Percentiles rank a stretch among this genome's conserved stretches.
These are phyloP conservation scores for Penicillium occitanis DNA, from an alignment of 2,329 filamentous ascomycete genomes.

Conservation along the genomic window DNA sequence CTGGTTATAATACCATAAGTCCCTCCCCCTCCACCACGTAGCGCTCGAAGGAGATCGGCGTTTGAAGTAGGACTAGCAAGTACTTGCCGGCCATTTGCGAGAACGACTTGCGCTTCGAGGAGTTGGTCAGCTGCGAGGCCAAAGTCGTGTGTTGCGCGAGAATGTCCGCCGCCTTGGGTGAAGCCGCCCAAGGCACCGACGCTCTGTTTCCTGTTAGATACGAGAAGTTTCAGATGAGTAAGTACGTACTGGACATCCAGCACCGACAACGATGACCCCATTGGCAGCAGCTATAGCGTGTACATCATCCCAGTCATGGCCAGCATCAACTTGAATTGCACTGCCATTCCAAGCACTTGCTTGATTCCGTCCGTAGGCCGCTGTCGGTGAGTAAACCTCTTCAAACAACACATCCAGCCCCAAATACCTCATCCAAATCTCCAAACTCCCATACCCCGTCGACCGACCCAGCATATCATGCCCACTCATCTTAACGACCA, in stretches of 20 bases:
- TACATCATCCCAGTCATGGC: constrained; percentile 6
- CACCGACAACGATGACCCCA: constrained; percentile 56
- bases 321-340: neutral
- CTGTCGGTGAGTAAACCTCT: neutral
- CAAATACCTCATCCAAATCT: constrained; percentile 13
- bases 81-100: constrained; percentile 55
- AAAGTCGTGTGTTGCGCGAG: constrained; percentile 53
- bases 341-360: neutral
- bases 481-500: constrained; percentile 20
- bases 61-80: constrained; percentile 21
- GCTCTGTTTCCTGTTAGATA: constrained; percentile 37
- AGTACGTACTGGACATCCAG: constrained; percentile 33
- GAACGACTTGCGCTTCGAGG: constrained; percentile 58
- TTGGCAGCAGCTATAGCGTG: constrained; percentile 38
- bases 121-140: constrained; percentile 60
- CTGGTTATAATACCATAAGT: constrained; percentile 42
- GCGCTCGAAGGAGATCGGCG: constrained; percentile 50
- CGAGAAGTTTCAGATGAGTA: neutral
- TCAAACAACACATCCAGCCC: neutral
- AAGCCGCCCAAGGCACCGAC: constrained; percentile 63
- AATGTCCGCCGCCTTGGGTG: constrained; percentile 61
- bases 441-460: constrained; percentile 14
- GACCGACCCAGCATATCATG: constrained; percentile 19
- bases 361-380: neutral
- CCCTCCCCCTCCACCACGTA: constrained; percentile 57